Evolutionary conservation across 495 filamentous ascomycete species (phyloP), one percentile per base, ranked within the genome.

Genomic region (Choiromyces venosus): DNA sequence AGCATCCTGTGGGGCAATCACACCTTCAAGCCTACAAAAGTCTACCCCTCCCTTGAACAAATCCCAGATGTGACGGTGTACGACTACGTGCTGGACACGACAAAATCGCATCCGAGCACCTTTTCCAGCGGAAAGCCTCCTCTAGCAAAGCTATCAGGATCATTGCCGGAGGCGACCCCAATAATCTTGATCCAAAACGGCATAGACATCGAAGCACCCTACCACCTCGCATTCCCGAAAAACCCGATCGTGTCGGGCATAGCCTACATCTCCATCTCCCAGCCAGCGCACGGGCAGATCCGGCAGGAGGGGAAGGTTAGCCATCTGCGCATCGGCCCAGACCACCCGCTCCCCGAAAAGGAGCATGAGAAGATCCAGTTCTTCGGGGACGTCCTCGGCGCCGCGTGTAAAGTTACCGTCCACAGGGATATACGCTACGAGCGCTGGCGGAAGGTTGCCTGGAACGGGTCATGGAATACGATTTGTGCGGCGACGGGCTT

Each of bases 171-270:
- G 2, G 78, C 85, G 40, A 86, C 88, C 1, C 81, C 82, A 6
- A 86, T 90, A 61, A 82, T 88, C 0, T 83, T 91, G 1, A 82
- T 88, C 39, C 89, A 91, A 78, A 91, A 90, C 74, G 89, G 88
- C 2, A 82, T 91, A 18, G 87, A 88, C 74, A 89, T 91, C 75
- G 88, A 90, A 75, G 83, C 83, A 5, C 89, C 88, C 0, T 74
- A 90, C 19, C 73, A 86, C 40, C 68, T 73, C 2, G 78, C 80
- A 0, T 90, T 87, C 75, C 87, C 88, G 0, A 25, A 72, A 0
- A 90, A 87, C 69, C 80, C 84, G 4, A 75, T 88, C 37, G 79
- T 90, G 7, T 86, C 84, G 4, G 86, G 87, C 6, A 84, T 91
- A 29, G 83, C 82, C 19, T 81, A 86, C n/a, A 87, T 86, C 67